These are phyloP conservation scores for Pythium chondricola DNA, from an alignment of 352 stramenopile species.

Conservation along the genomic window DNA sequence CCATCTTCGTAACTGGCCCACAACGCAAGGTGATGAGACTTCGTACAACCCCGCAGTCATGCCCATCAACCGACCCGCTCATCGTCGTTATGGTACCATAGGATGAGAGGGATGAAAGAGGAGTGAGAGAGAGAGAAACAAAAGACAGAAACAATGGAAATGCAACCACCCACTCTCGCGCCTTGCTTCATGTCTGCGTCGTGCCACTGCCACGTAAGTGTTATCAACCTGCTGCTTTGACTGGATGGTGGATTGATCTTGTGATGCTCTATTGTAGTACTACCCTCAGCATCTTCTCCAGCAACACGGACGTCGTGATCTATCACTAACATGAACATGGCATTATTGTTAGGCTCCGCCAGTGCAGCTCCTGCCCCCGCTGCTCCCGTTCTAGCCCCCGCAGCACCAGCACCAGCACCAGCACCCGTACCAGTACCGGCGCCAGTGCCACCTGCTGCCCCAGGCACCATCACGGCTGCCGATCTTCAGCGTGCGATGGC, in stretches of 20 bases:
- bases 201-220: no score
- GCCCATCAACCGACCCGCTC: no score
- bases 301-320: no score
- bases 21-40: not conserved
- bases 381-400: not conserved
- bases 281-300: no score
- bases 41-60: not conserved
- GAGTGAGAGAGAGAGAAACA: constrained; percentile 6
- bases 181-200: no score
- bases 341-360: no score
- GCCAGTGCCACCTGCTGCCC: constrained; percentile 5
- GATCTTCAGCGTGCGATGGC: constrained; percentile 86
- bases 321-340: no score
- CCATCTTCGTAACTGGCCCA: no score
- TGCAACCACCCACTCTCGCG: constrained; percentile 11
- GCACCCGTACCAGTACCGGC: not conserved
- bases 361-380: not conserved
- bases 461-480: constrained; percentile 51
- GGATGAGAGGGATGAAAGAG: constrained; percentile 4
- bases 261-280: no score
- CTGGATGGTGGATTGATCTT: no score
- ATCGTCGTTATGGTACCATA: not conserved
- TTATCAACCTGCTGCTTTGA: no score
- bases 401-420: not conserved
- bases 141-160: constrained; percentile 8